Evolutionary conservation across 2,329 filamentous ascomycete genomes (phyloP).

Genomic region (Botrytis fragariae): DNA sequence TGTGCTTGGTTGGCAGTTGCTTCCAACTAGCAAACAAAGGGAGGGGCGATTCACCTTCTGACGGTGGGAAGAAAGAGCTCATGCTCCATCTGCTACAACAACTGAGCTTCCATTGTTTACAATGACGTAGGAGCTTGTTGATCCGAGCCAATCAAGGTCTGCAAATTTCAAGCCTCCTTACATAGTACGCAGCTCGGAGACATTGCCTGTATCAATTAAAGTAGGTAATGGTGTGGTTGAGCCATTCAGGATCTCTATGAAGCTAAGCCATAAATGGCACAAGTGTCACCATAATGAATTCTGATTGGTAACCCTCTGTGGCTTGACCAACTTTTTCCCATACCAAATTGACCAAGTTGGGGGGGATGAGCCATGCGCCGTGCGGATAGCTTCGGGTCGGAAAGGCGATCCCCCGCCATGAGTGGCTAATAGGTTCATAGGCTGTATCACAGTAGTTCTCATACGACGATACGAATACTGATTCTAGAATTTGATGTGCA

Average conservation of each 20-base stretch:
- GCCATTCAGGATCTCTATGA: neutral
- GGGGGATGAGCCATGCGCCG: neutral
- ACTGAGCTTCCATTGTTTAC: neutral
- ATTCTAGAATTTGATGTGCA: neutral
- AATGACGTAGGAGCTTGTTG: neutral
- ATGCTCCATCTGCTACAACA: neutral
- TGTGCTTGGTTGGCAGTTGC: neutral
- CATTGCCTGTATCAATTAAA: neutral
- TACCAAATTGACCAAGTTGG: neutral
- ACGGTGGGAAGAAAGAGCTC: neutral
- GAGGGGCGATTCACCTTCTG: neutral
- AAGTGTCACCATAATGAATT: neutral
- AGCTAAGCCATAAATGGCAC: neutral
- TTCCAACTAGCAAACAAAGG: neutral
- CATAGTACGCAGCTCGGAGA: neutral
- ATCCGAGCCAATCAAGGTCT: neutral
- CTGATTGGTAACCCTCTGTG: neutral
- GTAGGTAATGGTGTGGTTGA: neutral
- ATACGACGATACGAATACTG: neutral
- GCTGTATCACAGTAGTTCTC: neutral
- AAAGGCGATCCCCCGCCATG: slow-evolving; percentile 1
- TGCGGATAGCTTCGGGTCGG: neutral
- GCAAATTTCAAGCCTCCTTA: neutral
- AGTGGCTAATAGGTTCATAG: neutral
- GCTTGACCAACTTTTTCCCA: slow-evolving; percentile 9